A percentile compares a stretch with the other conserved stretches of the same genome.
phyloP scores from a whole-genome alignment of 805 yeast species.

The Sporopachydermia lactativora region DNA sequence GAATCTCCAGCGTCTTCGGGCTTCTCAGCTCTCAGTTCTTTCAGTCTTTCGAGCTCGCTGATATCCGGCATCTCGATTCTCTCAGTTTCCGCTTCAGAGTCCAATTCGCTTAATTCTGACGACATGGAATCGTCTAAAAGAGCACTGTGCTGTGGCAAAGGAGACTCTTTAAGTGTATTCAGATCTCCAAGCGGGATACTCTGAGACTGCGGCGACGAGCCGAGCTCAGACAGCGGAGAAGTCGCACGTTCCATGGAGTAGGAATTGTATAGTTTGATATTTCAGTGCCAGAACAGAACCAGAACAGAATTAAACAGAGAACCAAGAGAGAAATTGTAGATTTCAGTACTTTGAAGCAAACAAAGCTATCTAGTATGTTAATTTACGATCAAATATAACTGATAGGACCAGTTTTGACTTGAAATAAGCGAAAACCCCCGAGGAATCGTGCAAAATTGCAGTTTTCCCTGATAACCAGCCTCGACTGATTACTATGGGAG shows the following conservation, averaged over 20 bases:
- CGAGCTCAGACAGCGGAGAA: conserved; percentile 2
- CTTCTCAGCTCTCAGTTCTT: conserved; percentile 5
- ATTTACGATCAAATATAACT: too few species aligned
- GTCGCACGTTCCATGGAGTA: conserved; percentile 1
- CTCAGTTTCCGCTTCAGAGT: conserved; percentile 87
- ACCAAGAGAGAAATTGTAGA: too few species aligned
- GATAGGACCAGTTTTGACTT: too few species aligned
- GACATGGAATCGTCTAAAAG: conserved; percentile 11
- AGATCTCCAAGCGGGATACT: neutral
- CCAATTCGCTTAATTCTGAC: conserved; percentile 42
- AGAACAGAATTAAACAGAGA: too few species aligned
- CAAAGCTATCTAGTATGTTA: too few species aligned
- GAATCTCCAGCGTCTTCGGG: neutral
- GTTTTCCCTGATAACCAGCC: too few species aligned
- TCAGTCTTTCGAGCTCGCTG: conserved; percentile 3
- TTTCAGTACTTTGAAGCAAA: too few species aligned
- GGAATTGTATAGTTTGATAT: too few species aligned
- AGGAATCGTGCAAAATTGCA: too few species aligned
- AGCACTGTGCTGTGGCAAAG: conserved; percentile 22
- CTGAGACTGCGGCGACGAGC: conserved; percentile 1
- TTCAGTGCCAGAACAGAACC: too few species aligned
- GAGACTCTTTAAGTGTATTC: conserved; percentile 10
- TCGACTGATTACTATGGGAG: too few species aligned
- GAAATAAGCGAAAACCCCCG: too few species aligned
- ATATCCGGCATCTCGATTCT: conserved; percentile 35